Evolutionary conservation across 1,284 basidiomycete genomes (phyloP).

Genomic region (Pascua guehoae): DNA sequence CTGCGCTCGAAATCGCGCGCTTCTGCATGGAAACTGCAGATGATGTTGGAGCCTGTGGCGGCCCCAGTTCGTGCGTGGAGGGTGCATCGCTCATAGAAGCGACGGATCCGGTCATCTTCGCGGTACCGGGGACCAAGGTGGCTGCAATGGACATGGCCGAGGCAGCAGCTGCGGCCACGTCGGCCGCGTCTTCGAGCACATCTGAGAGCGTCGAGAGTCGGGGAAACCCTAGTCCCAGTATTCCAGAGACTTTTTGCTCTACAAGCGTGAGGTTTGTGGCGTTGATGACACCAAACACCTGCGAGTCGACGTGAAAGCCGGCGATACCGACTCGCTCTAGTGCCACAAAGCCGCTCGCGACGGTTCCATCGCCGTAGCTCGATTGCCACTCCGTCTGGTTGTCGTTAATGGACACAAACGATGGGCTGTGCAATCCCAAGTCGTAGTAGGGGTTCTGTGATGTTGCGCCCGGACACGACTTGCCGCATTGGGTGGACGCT

Average conservation of each 20-base stretch:
- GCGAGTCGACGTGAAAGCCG: conserved; percentile 15
- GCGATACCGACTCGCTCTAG: conserved; percentile 33
- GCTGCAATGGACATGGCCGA: neutral
- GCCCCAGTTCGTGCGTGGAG: too few relatives aligned
- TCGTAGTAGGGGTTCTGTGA: conserved; percentile 36
- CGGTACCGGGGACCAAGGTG: neutral
- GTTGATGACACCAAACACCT: conserved; percentile 41
- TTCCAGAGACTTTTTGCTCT: conserved; percentile 45
- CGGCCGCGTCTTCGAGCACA: neutral
- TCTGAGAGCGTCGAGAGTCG: conserved; percentile 30
- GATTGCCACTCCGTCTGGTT: conserved; percentile 30
- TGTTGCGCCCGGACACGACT: conserved; percentile 26
- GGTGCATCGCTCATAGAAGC: too few relatives aligned
- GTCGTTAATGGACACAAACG: conserved; percentile 26
- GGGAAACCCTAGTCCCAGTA: conserved; percentile 50
- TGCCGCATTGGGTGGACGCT: conserved; percentile 36
- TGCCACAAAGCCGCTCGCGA: conserved; percentile 35
- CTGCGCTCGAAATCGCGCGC: neutral
- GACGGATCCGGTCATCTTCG: too few relatives aligned
- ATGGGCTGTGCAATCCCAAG: conserved; percentile 18
- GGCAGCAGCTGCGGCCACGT: neutral
- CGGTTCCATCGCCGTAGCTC: conserved; percentile 31
- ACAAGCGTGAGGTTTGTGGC: conserved; percentile 46
- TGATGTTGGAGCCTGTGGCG: neutral
- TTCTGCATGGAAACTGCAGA: neutral